These are phyloP conservation scores for Botryotinia convoluta DNA, from an alignment of 2,329 filamentous ascomycete species.

Conservation along the genomic window DNA sequence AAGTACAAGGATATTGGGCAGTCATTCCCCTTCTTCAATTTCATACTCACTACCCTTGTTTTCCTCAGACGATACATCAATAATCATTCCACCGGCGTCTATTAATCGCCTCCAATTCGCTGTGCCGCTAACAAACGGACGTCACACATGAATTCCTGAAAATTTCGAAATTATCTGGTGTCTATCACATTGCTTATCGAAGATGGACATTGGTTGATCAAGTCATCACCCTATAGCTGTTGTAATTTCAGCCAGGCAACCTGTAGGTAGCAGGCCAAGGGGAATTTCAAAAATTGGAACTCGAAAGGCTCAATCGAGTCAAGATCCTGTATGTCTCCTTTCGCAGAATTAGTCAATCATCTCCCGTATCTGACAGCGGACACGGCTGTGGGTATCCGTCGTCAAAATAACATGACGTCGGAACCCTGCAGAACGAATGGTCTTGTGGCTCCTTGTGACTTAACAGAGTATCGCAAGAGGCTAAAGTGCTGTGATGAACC, in stretches of 20 bases:
- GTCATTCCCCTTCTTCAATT: neutral
- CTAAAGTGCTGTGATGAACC: conserved; percentile 22
- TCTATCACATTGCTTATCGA: conserved; percentile 26
- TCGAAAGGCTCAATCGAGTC: conserved; percentile 10
- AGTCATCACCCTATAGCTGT: neutral
- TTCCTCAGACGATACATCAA: neutral
- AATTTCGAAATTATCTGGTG: neutral
- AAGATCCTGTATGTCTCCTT: conserved; percentile 10
- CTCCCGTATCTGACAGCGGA: conserved; percentile 31
- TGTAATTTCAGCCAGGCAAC: conserved; percentile 1
- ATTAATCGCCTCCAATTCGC: conserved; percentile 14
- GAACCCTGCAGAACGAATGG: conserved; percentile 31
- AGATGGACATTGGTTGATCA: conserved; percentile 24
- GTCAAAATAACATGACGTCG: conserved; percentile 33
- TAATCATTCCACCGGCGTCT: conserved; percentile 17
- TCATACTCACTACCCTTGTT: neutral
- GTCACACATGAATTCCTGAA: conserved; percentile 12
- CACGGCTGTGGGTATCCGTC: conserved; percentile 28
- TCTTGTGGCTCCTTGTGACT: conserved; percentile 24
- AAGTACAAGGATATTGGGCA: neutral
- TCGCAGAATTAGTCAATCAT: conserved; percentile 17
- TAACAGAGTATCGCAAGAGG: conserved; percentile 7
- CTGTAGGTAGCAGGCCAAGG: neutral
- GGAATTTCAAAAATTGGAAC: neutral
- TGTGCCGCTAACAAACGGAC: conserved; percentile 18